phyloP scores from a whole-genome alignment of 2,329 filamentous ascomycete genomes.

The Botrytis squamosa region DNA sequence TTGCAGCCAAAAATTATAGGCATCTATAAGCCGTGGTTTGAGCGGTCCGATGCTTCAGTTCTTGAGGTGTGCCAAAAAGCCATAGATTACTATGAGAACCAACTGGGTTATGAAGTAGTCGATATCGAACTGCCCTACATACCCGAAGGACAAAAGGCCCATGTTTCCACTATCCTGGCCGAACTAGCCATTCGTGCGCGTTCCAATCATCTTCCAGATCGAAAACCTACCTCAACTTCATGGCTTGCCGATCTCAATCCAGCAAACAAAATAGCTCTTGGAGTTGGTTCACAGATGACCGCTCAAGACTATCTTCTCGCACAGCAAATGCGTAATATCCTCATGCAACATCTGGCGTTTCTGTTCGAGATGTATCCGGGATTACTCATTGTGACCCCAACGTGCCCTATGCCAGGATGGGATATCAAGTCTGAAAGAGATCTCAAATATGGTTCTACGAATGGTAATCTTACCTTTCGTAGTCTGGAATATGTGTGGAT shows the following conservation, averaged over 20 bases:
- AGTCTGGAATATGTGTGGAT: conserved; percentile 86
- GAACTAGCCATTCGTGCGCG: conserved; percentile 58
- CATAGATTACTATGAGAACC: conserved; percentile 55
- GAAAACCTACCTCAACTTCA: conserved; percentile 27
- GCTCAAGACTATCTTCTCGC: conserved; percentile 70
- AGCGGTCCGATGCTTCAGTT: conserved; percentile 63
- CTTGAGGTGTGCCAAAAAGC: conserved; percentile 59
- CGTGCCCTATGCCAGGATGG: conserved; percentile 74
- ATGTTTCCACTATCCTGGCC: conserved; percentile 72
- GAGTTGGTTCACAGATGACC: conserved; percentile 61
- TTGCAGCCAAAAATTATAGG: conserved; percentile 60
- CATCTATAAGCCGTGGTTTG: conserved; percentile 66
- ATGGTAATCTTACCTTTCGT: conserved; percentile 69
- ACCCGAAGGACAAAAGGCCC: conserved; percentile 72
- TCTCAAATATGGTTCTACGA: conserved; percentile 66
- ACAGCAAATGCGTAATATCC: conserved; percentile 68
- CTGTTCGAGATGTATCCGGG: conserved; percentile 70
- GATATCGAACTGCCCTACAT: conserved; percentile 66
- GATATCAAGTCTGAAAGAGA: conserved; percentile 57
- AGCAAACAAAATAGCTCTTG: conserved; percentile 68
- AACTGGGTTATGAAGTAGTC: conserved; percentile 50
- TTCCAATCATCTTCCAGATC: conserved; percentile 24
- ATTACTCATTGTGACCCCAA: conserved; percentile 75
- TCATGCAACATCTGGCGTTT: conserved; percentile 75
- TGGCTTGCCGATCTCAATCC: conserved; percentile 59